Base-by-base conservation (phyloP, 2,329 filamentous ascomycete genomes). In the Lecanicillium sp. region DNA sequence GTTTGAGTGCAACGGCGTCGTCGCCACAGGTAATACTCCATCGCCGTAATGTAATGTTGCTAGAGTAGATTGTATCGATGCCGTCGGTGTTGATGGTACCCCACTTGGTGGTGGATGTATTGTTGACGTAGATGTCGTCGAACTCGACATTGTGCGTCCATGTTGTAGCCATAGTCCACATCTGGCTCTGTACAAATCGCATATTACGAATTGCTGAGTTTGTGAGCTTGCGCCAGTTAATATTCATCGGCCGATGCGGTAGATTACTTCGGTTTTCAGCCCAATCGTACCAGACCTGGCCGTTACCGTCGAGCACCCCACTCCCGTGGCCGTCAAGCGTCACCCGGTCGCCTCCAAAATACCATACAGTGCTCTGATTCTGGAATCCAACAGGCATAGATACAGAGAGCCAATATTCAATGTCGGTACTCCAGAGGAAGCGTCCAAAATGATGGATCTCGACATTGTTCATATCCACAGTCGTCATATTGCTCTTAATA, bases 231-330 rank as follows among this genome's bases (percentile, higher is more conserved):
- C 63, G 53, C 42, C 62, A 63, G 49, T 66, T 70, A 55, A 81
- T 69, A 15, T 73, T 78, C 53, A 81, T 71, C 8, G 76, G 77
- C 9, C 77, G 67, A 11, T 69, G 61, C 3, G 70, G 64, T 49
- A 73, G 66, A 51, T 79, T 78, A 26, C 65, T 68, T 10, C 56
- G 55, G 12, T 67, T 64, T 23, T 63, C 59, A 41, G 69, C 67
- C 59, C 70, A 75, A 51, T 77, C 67, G 55, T 82, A 81, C 78
- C 78, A 83, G 3, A 70, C 67, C 55, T 81, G 73, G 2, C 79
- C 79, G 55, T 82, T 81, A 9, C 79, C 78, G 56, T 81, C 69
- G 12, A 82, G 62, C 2, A 73, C 78, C 4, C 79, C 79, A 17
- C 62, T 60, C 11, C 73, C 73, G 54, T 72, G 62, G 9, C 77